Conservation (phyloP, 305 asterid genomes). For the Nicotiana rustica region DNA sequence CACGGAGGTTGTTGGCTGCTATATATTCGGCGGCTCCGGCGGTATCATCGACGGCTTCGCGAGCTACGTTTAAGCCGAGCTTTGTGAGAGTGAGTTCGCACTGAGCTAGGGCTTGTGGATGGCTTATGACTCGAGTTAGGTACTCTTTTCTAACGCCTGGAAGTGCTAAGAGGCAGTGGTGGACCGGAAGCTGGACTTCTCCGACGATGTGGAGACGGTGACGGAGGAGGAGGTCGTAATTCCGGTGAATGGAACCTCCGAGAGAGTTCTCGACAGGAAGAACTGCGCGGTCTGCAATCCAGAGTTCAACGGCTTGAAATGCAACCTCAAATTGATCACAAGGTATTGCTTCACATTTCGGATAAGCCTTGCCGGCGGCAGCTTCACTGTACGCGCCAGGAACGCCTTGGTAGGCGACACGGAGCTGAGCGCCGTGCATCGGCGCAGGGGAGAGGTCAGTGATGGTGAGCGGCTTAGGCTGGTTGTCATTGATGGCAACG, state of each 20-base stretch:
- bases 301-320: slow-evolving; percentile 85
- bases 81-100: slow-evolving; percentile 80
- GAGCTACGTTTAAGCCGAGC: slow-evolving; percentile 59
- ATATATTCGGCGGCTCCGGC: slow-evolving; percentile 92
- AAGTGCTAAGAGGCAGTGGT: slow-evolving; percentile 86
- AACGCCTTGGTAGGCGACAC: slow-evolving; percentile 86
- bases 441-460: slow-evolving; percentile 76
- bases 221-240: slow-evolving; percentile 91
- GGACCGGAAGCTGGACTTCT: slow-evolving; percentile 88
- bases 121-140: slow-evolving; percentile 78
- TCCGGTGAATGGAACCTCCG: slow-evolving; percentile 91
- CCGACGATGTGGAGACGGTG: slow-evolving; percentile 98
- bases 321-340: slow-evolving; percentile 96
- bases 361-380: slow-evolving; percentile 87
- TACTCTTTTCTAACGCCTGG: slow-evolving; percentile 78
- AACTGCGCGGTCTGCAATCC: slow-evolving; percentile 92
- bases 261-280: slow-evolving; percentile 84
- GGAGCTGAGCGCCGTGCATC: slow-evolving; percentile 72
- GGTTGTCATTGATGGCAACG: slow-evolving; percentile 52
- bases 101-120: slow-evolving; percentile 86
- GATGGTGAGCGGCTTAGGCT: slow-evolving; percentile 64
- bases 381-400: slow-evolving; percentile 95
- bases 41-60: slow-evolving; percentile 94
- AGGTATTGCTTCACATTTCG: slow-evolving; percentile 81
- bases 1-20: slow-evolving; percentile 65